Base-by-base conservation (phyloP, 345 rosid species). In the Physaria fendleri region DNA sequence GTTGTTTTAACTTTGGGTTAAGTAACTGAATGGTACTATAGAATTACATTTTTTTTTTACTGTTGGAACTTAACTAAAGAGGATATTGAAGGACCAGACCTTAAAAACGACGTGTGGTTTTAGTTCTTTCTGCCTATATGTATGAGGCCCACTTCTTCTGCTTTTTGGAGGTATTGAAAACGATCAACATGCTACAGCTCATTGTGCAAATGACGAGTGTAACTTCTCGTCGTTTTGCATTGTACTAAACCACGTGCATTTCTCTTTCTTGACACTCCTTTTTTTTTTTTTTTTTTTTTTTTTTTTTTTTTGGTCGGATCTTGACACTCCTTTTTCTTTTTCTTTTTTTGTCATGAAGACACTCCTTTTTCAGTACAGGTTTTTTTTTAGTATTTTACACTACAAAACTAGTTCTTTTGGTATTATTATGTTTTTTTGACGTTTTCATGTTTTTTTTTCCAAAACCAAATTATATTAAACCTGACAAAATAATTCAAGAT, bases 111-210 rank as follows among this genome's bases (percentile, higher is more conserved):
- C 61, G 33, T 43, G 47, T 68, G 60, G 61, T 68, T 53, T 68
- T 24, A 50, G 60, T 68, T 68, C 72, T 51, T 68, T 68, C 66
- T 68, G 72, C 48, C 54, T 68, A 22, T 46, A 13, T 46, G n/a
- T n/a, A 7, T 38, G 28, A 23, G 15, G 27, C 33, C 66, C 66
- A 43, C 61, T 8, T 42, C 13, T 58, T 16, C 21, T 21, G 6
- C 1, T 47, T 67, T 33, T 67, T 38, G 65, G 65, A 32, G 37
- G 44, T 49, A 47, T 58, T 5, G 71, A 10, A 66, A 66, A 57
- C 7, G 71, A 48, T 23, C 59, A 35, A 48, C 33, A 38, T 20
- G 62, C 8, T 11, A 64, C 62, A 66, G 64, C 58, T 39, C 64
- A 25, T 62, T 63, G 56, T 37, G 63, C 57, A 21, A 38, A 12